These are phyloP conservation scores for Ambrosia artemisiifolia DNA, from an alignment of 129 eudicot genomes.

Conservation along the genomic window DNA sequence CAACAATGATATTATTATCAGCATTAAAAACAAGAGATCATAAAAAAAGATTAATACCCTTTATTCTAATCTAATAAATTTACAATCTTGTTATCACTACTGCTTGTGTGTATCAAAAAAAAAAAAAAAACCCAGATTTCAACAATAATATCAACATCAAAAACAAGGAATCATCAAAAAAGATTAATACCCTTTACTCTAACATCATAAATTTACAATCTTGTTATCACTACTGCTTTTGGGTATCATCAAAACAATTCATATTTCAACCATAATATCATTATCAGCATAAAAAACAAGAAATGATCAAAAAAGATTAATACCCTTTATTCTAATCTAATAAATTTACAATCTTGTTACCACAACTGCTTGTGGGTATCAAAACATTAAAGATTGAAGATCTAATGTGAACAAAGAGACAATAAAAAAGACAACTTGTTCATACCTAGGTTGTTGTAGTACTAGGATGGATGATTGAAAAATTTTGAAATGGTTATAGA, in stretches of 20 bases:
- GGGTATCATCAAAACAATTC: too few species aligned
- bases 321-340: conserved; percentile 7
- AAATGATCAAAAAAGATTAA: background rate
- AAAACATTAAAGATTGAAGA: conserved; percentile 9
- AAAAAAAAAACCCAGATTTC: background rate
- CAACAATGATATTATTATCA: background rate
- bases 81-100: background rate
- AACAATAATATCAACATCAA: background rate
- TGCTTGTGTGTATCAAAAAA: background rate
- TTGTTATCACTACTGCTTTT: too few species aligned
- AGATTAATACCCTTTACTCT: background rate
- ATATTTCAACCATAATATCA: background rate
- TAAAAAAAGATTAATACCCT: background rate
- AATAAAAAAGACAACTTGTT: background rate
- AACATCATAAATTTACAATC: background rate
- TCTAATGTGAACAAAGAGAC: background rate
- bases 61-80: conserved; percentile 5
- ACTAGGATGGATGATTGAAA: background rate
- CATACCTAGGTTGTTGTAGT: conserved; percentile 19
- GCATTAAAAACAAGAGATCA: background rate
- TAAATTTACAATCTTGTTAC: background rate
- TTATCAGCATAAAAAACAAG: background rate
- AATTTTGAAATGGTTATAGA: conserved; percentile 16
- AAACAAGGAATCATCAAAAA: background rate
- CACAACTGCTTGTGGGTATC: background rate